phyloP scores from a whole-genome alignment of 2,329 filamentous ascomycete species.

The Aspergillus sergii region DNA sequence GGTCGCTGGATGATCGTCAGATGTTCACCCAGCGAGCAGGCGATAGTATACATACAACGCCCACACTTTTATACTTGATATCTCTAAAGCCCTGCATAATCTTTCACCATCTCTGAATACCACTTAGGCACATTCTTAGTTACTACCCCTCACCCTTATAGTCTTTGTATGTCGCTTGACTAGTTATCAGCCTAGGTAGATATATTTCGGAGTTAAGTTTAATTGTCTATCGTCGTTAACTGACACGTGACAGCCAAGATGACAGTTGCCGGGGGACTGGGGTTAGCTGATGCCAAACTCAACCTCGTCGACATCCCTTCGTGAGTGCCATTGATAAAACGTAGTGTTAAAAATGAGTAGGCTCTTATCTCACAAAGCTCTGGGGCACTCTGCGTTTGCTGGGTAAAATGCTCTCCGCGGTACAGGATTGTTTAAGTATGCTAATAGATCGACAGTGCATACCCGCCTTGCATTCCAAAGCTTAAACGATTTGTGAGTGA shows the following conservation, averaged over 20 bases:
- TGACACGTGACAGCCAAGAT: constrained; percentile 3
- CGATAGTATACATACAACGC: too few species aligned
- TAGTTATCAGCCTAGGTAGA: too few species aligned
- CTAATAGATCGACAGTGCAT: constrained; percentile 10
- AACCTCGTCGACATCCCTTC: background rate
- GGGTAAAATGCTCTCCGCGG: background rate
- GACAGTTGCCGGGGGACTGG: background rate
- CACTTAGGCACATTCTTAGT: too few species aligned
- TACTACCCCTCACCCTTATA: too few species aligned
- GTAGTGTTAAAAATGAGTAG: background rate
- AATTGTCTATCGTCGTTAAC: background rate
- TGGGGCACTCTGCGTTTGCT: background rate
- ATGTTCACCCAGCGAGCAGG: too few species aligned
- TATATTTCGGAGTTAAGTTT: too few species aligned
- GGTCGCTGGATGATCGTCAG: too few species aligned
- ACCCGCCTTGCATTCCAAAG: constrained; percentile 10
- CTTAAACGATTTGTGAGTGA: constrained; percentile 14
- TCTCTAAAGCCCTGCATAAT: too few species aligned
- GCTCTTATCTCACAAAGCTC: background rate
- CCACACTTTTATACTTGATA: too few species aligned
- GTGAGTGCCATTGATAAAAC: background rate
- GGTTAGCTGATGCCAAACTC: background rate
- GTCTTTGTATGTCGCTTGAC: too few species aligned
- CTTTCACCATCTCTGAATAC: too few species aligned
- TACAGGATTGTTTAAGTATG: too few species aligned